These are phyloP conservation scores for Colletotrichum horii DNA, from an alignment of 2,329 filamentous ascomycete species.

Conservation along the genomic window DNA sequence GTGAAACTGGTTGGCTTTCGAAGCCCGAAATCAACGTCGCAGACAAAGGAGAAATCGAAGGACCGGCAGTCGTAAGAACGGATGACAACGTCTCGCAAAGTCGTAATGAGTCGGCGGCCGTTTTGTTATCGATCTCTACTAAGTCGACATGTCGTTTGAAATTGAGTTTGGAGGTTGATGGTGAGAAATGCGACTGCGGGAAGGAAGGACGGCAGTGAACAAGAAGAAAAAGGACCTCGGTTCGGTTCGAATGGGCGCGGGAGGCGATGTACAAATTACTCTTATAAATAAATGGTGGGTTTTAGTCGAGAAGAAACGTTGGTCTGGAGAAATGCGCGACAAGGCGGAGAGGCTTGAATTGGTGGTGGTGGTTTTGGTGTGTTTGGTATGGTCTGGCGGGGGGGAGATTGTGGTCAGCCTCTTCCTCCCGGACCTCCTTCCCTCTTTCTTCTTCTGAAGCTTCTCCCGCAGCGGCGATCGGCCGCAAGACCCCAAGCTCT, in stretches of 20 bases:
- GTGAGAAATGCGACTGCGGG: background rate
- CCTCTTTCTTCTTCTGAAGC: constrained; percentile 3
- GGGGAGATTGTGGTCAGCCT: constrained; percentile 12
- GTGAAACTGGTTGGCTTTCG: constrained; percentile 12
- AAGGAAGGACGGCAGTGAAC: background rate
- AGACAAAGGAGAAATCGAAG: background rate
- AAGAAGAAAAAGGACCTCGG: background rate
- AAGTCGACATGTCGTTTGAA: constrained; percentile 9
- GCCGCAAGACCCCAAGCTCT: background rate
- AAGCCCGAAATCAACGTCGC: constrained; percentile 6
- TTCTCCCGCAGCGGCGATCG: constrained; percentile 5
- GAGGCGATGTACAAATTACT: background rate
- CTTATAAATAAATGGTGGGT: background rate
- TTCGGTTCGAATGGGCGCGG: background rate
- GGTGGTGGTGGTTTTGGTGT: background rate
- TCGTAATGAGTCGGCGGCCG: background rate
- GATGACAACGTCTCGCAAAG: background rate
- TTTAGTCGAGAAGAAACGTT: constrained; percentile 10
- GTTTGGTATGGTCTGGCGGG: constrained; percentile 7
- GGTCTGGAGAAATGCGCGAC: background rate
- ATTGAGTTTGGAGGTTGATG: constrained; percentile 1
- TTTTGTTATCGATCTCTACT: background rate
- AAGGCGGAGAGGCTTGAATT: background rate
- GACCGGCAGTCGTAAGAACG: background rate
- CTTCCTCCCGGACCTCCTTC: constrained; percentile 12